phyloP scores from a whole-genome alignment of 108 stramenopile species.

The Aurantiochytrium sp. region DNA sequence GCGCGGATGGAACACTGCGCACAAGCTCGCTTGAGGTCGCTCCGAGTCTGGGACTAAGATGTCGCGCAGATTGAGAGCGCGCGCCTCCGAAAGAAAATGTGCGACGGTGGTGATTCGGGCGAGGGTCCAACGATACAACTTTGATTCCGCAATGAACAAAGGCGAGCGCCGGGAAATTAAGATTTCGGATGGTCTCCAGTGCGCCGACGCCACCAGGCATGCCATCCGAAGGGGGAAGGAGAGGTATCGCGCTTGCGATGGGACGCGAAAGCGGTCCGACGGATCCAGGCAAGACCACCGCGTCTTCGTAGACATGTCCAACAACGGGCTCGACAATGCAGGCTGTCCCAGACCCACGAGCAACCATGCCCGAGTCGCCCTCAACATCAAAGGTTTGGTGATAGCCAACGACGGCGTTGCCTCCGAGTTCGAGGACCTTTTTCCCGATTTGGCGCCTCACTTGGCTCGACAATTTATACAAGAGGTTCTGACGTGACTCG shows the following conservation, averaged over 20 bases:
- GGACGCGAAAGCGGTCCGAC: not conserved
- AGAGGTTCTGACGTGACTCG: slow-evolving; percentile 76
- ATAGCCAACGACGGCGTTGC: slow-evolving; percentile 83
- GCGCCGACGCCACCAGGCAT: not conserved
- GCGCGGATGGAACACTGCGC: not conserved
- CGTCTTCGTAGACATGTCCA: not conserved
- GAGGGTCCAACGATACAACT: not conserved
- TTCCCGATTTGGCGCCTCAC: slow-evolving; percentile 82
- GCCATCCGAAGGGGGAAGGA: not conserved
- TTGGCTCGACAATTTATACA: slow-evolving; percentile 75
- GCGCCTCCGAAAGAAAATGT: not conserved
- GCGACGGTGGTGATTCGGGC: not conserved
- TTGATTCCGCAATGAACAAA: not conserved
- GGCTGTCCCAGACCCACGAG: slow-evolving; percentile 87
- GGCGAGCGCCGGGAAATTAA: not conserved
- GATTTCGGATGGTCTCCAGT: not conserved
- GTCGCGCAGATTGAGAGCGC: not conserved
- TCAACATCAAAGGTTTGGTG: slow-evolving; percentile 86
- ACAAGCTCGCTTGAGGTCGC: not conserved
- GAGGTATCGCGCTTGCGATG: not conserved
- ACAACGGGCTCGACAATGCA: not conserved
- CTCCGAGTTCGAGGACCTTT: slow-evolving; percentile 63
- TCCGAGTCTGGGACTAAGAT: not conserved
- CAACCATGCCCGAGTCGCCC: slow-evolving; percentile 91
- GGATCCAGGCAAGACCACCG: not conserved